A percentile compares a stretch with the other conserved stretches of the same genome.
Conservation (phyloP, 2,329 filamentous ascomycete genomes). For the Diplodia mutila region DNA sequence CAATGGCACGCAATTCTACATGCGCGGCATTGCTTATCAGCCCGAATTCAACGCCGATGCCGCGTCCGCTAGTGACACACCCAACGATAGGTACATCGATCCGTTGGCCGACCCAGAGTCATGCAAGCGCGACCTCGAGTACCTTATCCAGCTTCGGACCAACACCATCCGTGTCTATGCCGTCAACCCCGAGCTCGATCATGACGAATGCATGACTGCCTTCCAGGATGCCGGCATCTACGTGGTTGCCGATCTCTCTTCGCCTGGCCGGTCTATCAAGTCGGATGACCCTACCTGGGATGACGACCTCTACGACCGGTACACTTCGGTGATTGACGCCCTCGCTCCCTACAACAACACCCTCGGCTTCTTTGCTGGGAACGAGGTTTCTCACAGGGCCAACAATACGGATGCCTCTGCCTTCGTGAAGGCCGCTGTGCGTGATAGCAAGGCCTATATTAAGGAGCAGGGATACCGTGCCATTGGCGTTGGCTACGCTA, state of each 20-base stretch:
- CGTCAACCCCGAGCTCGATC: conserved; percentile 77
- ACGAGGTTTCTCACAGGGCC: conserved; percentile 90
- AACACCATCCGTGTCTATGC: conserved; percentile 97
- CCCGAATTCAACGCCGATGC: conserved; percentile 63
- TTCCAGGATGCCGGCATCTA: conserved; percentile 90
- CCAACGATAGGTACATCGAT: conserved; percentile 65
- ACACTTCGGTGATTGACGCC: conserved; percentile 80
- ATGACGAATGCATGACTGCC: conserved; percentile 81
- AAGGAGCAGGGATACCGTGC: conserved; percentile 73
- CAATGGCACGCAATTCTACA: conserved; percentile 73
- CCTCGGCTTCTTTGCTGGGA: conserved; percentile 97
- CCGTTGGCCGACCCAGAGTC: conserved; percentile 72
- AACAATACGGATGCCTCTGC: conserved; percentile 90
- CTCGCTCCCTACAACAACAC: conserved; percentile 85
- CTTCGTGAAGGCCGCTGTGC: conserved; percentile 96
- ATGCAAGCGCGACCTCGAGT: conserved; percentile 85
- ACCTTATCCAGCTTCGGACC: conserved; percentile 76
- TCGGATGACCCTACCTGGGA: conserved; percentile 80
- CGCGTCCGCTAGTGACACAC: conserved; percentile 54
- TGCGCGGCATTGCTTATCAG: conserved; percentile 95
- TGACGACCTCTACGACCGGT: conserved; percentile 74
- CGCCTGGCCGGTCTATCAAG: conserved; percentile 83
- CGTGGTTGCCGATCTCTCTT: conserved; percentile 85
- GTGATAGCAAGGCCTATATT: conserved; percentile 95
- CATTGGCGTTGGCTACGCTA: conserved; percentile 92